phyloP scores from a whole-genome alignment of 2,329 filamentous ascomycete species.

The Sporothrix humicola region DNA sequence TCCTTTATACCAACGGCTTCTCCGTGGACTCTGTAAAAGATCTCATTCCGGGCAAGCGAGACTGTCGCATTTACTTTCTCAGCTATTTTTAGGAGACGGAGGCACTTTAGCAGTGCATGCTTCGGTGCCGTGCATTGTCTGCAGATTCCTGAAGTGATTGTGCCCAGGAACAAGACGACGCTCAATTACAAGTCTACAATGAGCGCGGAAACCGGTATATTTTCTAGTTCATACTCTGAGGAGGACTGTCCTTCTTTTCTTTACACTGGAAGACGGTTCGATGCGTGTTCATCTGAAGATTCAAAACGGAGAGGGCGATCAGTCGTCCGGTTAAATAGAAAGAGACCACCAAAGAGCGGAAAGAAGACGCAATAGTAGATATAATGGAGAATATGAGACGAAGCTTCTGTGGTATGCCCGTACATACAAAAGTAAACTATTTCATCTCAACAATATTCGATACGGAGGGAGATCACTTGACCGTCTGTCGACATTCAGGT shows the following conservation, averaged over 20 bases:
- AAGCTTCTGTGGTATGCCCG: too few species aligned
- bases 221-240: too few species aligned
- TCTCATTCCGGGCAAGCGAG: background rate
- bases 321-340: background rate
- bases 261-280: too few species aligned
- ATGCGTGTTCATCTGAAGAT: background rate
- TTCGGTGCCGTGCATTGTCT: background rate
- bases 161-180: too few species aligned
- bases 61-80: background rate
- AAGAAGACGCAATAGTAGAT: background rate
- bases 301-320: background rate
- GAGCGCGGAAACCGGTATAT: too few species aligned
- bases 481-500: background rate
- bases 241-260: too few species aligned
- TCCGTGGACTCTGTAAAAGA: background rate
- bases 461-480: background rate
- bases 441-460: background rate
- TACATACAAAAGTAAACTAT: too few species aligned
- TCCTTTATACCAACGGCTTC: background rate
- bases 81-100: conserved; percentile 11
- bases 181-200: too few species aligned
- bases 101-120: background rate
- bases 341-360: background rate
- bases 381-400: too few species aligned
- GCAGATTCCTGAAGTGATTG: too few species aligned